Conservation (phyloP, 768 basidiomycete genomes). For the Boletus vermiculosoides region DNA sequence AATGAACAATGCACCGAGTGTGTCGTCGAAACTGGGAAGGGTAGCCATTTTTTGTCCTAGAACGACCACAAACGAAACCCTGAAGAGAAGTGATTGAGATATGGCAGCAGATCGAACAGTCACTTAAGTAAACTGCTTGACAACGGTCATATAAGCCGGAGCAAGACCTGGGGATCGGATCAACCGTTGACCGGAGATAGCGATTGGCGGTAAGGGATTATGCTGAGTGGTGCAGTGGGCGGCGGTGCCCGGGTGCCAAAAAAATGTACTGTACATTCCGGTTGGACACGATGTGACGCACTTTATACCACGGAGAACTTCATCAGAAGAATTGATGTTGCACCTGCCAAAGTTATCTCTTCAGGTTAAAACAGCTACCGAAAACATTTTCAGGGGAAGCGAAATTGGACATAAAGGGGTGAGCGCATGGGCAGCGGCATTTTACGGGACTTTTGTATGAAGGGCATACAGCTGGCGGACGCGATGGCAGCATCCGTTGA, state of each 20-base stretch:
- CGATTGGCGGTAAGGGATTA: background rate
- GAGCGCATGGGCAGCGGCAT: background rate
- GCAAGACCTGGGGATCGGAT: background rate
- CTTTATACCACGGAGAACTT: conserved; percentile 2
- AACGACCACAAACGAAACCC: background rate
- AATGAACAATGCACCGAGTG: conserved; percentile 59
- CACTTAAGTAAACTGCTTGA: background rate
- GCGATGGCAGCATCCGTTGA: no score
- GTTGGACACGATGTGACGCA: background rate
- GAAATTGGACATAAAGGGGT: no score
- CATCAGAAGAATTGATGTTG: conserved; percentile 6
- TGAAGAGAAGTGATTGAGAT: background rate
- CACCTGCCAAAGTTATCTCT: background rate
- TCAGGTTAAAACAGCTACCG: no score
- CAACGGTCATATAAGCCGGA: conserved; percentile 9
- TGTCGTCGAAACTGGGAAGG: conserved; percentile 38
- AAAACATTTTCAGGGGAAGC: no score
- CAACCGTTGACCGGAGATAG: conserved; percentile 5
- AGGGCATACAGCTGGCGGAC: no score
- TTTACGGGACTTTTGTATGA: background rate
- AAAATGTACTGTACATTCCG: background rate
- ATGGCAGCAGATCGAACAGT: background rate
- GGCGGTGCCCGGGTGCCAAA: background rate
- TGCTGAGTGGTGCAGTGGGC: background rate
- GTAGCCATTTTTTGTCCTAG: conserved; percentile 15